phyloP scores from a whole-genome alignment of 805 yeast species.

The Monosporozyma servazzii region DNA sequence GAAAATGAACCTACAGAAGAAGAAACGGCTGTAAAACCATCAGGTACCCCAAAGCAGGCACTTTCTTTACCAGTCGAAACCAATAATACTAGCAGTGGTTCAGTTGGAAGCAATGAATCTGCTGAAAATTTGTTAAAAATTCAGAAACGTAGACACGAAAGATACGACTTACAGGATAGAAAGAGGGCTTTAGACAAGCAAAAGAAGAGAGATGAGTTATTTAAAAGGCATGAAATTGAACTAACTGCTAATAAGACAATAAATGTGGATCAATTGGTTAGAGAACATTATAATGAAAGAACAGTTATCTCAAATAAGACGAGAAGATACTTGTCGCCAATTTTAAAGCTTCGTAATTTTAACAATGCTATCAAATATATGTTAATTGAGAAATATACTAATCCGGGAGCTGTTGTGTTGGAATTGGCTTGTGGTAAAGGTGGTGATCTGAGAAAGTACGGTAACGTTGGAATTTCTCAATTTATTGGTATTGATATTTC shows the following conservation, averaged over 20 bases:
- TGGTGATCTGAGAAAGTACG: slow-evolving; percentile 90
- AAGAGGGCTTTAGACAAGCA: slow-evolving; percentile 8
- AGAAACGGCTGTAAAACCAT: not conserved
- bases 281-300: slow-evolving; percentile 79
- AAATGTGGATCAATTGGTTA: slow-evolving; percentile 56
- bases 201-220: slow-evolving; percentile 29
- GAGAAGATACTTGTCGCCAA: slow-evolving; percentile 67
- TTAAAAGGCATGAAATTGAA: slow-evolving; percentile 29
- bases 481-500: slow-evolving; percentile 90
- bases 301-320: slow-evolving; percentile 56
- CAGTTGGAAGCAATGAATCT: not conserved
- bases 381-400: slow-evolving; percentile 60
- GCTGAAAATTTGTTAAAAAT: not conserved
- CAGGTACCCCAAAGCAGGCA: not conserved
- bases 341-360: slow-evolving; percentile 76
- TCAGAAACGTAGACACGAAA: slow-evolving; percentile 22
- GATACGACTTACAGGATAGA: slow-evolving; percentile 28
- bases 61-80: not conserved
- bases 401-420: slow-evolving; percentile 47
- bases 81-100: not conserved
- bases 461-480: slow-evolving; percentile 58
- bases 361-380: slow-evolving; percentile 88
- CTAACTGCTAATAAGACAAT: slow-evolving; percentile 31
- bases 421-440: slow-evolving; percentile 98
- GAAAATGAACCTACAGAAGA: slow-evolving; percentile 3